These are phyloP conservation scores for Candida parachauliodes DNA, from an alignment of 805 yeast genomes.

Conservation along the genomic window DNA sequence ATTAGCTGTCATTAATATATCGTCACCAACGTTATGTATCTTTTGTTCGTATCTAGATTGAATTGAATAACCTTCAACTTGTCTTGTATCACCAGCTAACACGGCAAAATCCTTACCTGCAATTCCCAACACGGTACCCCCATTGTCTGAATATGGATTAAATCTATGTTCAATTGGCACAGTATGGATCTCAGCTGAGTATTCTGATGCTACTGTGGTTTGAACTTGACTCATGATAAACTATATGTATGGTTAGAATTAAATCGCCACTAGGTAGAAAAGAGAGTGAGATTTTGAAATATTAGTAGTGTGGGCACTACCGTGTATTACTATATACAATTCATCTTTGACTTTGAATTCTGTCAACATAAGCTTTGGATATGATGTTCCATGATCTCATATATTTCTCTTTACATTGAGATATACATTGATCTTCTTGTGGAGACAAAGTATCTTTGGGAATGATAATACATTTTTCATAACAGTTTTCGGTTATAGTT, in stretches of 20 bases:
- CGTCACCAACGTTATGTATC: constrained; percentile 84
- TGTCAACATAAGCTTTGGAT: constrained; percentile 68
- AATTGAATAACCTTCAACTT: constrained; percentile 88
- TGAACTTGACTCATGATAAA: constrained; percentile 17
- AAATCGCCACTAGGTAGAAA: constrained; percentile 10
- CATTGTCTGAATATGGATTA: constrained; percentile 92
- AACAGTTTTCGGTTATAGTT: constrained; percentile 83
- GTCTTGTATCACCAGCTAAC: constrained; percentile 98
- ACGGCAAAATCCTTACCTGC: constrained; percentile 98
- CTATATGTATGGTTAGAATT: background rate
- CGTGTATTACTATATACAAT: background rate
- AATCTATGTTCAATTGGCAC: constrained; percentile 86
- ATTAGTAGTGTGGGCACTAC: constrained; percentile 3
- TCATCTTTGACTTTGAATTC: constrained; percentile 49
- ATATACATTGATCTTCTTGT: constrained; percentile 64
- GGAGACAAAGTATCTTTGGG: constrained; percentile 52
- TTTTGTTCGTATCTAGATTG: constrained; percentile 91
- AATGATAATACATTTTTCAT: constrained; percentile 65
- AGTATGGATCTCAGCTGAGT: constrained; percentile 48
- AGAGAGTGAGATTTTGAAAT: background rate
- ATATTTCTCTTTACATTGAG: constrained; percentile 79
- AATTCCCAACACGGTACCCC: constrained; percentile 95
- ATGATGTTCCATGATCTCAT: constrained; percentile 89
- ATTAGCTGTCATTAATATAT: constrained; percentile 83
- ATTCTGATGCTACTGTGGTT: constrained; percentile 61